Conservation (phyloP, 352 stramenopile genomes). For the Halophytophthora batemanensis region DNA sequence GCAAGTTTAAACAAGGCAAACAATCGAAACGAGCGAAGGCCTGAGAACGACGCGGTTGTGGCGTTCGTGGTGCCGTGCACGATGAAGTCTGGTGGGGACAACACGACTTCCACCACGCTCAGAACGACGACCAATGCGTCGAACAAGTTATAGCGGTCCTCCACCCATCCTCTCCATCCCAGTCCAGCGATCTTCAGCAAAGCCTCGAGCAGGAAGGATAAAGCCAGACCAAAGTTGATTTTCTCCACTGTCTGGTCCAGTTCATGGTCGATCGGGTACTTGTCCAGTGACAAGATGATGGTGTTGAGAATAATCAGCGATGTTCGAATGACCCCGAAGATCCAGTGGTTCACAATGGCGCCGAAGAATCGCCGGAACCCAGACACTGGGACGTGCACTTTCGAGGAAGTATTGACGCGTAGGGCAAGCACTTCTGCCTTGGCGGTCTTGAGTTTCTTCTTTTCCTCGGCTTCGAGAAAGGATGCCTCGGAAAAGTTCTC, state of each 20-base stretch:
- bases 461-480: conserved; percentile 53
- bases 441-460: conserved; percentile 26
- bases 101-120: conserved; percentile 33
- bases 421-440: conserved; percentile 21
- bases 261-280: conserved; percentile 56
- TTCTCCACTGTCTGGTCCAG: conserved; percentile 42
- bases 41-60: conserved; percentile 52
- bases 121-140: conserved; percentile 59
- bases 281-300: conserved; percentile 75
- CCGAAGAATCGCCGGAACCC: conserved; percentile 12
- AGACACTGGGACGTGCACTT: conserved; percentile 7
- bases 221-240: conserved; percentile 57
- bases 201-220: conserved; percentile 50
- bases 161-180: conserved; percentile 45
- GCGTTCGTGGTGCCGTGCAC: conserved; percentile 8
- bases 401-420: conserved; percentile 1
- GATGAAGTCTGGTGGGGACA: conserved; percentile 45
- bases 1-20: conserved; percentile 92
- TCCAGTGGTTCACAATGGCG: conserved; percentile 40
- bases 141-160: conserved; percentile 79
- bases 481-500: conserved; percentile 71
- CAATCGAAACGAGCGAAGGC: conserved; percentile 82
- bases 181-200: conserved; percentile 77
- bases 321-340: conserved; percentile 54
- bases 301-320: conserved; percentile 84